Conservation (phyloP, 2,329 filamentous ascomycete species). For the Exophiala sp. region DNA sequence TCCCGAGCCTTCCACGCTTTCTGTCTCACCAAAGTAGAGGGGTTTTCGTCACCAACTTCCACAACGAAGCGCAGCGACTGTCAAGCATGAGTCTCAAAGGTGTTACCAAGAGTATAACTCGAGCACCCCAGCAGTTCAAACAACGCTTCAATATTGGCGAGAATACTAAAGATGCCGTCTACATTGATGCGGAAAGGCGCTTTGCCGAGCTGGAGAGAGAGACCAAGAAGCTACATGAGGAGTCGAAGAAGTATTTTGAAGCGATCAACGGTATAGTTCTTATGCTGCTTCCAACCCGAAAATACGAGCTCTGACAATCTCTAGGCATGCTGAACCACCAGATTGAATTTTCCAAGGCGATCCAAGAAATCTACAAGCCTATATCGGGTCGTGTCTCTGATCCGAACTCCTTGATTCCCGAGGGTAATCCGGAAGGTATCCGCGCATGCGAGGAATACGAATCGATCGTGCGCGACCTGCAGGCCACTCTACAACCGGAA, state of each 20-base stretch:
- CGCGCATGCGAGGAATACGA: constrained; percentile 95
- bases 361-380: constrained; percentile 95
- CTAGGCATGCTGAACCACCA: constrained; percentile 87
- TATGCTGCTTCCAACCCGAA: not conserved
- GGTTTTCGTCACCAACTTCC: not conserved
- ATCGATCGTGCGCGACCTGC: constrained; percentile 78
- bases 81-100: constrained; percentile 88
- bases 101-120: constrained; percentile 79
- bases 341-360: constrained; percentile 95
- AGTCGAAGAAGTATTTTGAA: constrained; percentile 94
- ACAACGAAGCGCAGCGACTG: not conserved
- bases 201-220: constrained; percentile 92
- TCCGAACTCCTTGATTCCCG: constrained; percentile 70
- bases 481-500: constrained; percentile 81
- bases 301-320: constrained; percentile 5
- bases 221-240: constrained; percentile 94
- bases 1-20: not conserved
- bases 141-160: constrained; percentile 92
- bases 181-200: constrained; percentile 86
- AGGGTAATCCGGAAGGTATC: constrained; percentile 90
- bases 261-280: constrained; percentile 73
- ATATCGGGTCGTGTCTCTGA: constrained; percentile 95
- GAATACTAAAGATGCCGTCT: constrained; percentile 88
- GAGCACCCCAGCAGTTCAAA: constrained; percentile 90
- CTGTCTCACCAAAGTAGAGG: not conserved